Evolutionary conservation across 352 stramenopile genomes (phyloP).

Genomic region (Pilasporangium apinafurcum): DNA sequence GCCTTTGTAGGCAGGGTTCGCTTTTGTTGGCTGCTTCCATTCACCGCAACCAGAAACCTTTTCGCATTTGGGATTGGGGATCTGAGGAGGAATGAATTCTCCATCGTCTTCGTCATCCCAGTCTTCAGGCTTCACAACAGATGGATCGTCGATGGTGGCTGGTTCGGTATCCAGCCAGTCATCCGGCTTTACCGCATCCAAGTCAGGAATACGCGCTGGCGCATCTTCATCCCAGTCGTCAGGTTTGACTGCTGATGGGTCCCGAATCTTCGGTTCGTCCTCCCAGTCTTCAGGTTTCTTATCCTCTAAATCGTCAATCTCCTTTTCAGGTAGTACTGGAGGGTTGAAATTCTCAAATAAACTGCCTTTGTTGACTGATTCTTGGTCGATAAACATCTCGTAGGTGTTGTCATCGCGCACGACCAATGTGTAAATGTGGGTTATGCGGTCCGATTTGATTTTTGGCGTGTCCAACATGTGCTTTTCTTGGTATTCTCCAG

Average conservation of each 20-base stretch:
- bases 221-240: constrained; percentile 93
- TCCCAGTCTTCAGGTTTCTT: constrained; percentile 91
- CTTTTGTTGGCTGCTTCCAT: constrained; percentile 84
- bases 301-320: constrained; percentile 91
- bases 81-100: constrained; percentile 84
- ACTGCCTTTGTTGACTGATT: constrained; percentile 76
- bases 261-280: constrained; percentile 83
- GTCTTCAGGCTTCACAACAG: constrained; percentile 83
- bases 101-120: constrained; percentile 94
- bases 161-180: constrained; percentile 89
- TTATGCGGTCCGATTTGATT: constrained; percentile 78
- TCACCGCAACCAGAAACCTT: constrained; percentile 84
- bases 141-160: constrained; percentile 73
- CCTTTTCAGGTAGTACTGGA: constrained; percentile 79
- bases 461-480: constrained; percentile 78
- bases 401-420: constrained; percentile 89
- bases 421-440: constrained; percentile 91
- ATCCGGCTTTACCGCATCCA: constrained; percentile 80
- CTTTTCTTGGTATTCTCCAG: constrained; percentile 92
- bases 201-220: constrained; percentile 79
- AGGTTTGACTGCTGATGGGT: constrained; percentile 84
- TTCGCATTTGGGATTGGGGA: constrained; percentile 88
- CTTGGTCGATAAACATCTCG: constrained; percentile 89
- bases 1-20: constrained; percentile 91
- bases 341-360: constrained; percentile 83